Percentiles rank a stretch among this genome's conserved stretches.
Conservation (phyloP, 106 monocot species). For the Chionographis japonica region DNA sequence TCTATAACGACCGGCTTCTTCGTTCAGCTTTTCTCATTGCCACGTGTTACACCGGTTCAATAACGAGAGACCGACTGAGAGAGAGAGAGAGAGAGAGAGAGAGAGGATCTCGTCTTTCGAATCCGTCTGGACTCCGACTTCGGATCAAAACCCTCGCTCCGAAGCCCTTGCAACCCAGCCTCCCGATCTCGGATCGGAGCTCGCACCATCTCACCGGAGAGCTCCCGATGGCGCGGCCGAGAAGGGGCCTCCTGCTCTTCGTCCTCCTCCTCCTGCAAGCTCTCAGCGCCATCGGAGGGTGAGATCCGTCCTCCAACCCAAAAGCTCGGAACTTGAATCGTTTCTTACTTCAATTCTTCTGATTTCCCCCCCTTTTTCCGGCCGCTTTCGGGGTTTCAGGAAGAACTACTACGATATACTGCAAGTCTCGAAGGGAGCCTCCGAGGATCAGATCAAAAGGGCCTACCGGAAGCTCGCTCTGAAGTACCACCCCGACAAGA, state of each 20-base stretch:
- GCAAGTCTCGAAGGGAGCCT: slow-evolving; percentile 72
- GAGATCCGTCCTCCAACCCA: background rate
- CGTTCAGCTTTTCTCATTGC: background rate
- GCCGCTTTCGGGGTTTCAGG: slow-evolving; percentile 22
- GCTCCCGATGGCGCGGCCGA: slow-evolving; percentile 35
- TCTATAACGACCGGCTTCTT: background rate
- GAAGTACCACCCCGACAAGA: slow-evolving; percentile 97
- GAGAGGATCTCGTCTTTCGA: background rate
- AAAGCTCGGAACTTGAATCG: no score
- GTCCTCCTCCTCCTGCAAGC: slow-evolving; percentile 21
- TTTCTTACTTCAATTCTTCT: background rate
- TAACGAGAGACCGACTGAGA: background rate
- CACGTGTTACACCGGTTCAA: background rate
- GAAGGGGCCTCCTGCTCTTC: slow-evolving; percentile 28
- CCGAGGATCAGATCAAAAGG: slow-evolving; percentile 96
- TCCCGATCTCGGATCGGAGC: background rate
- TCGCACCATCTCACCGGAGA: background rate
- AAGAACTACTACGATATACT: slow-evolving; percentile 88
- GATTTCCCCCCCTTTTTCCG: background rate
- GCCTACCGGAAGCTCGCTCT: slow-evolving; percentile 91
- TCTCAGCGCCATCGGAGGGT: slow-evolving; percentile 35
- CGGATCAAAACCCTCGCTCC: background rate
- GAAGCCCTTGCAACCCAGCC: background rate
- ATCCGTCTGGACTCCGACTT: background rate
- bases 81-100: background rate